Evolutionary conservation across 108 stramenopile species (phyloP), one percentile per base, ranked within the genome.

Genomic region (Nitzschia inconspicua): DNA sequence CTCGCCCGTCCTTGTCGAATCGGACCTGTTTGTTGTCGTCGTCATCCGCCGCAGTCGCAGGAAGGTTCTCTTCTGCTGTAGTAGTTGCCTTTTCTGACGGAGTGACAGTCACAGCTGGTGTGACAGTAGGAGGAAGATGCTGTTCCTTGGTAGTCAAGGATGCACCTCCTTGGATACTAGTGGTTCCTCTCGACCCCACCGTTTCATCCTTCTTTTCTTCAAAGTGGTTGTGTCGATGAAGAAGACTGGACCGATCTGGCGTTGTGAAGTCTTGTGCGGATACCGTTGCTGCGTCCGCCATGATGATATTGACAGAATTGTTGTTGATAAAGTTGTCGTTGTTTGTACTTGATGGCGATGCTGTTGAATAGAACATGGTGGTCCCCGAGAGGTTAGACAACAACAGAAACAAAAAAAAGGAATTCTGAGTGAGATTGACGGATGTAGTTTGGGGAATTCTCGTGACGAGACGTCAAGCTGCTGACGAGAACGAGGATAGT

Each of bases 211-310:
- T 61, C 43, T 61, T 62, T 40, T 61, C 60, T 52, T 70, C 68
- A 1, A 46, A 18, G 14, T 10, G 13, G 10, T 47, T 47, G 10
- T 47, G 46, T 10, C 16, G 37, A 39, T 14, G 37, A 39, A 14
- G 37, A 39, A 14, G 37, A 39, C n/a, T 50, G 13, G 36, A 18
- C 50, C 68, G 49, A 56, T 70, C 68, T 0, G 68, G 68, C 8
- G 68, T 70, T n/a, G 29, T 44, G 26, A 70, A 70, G 39, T 70
- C 68, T 32, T 70, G 53, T 54, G 23, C 53, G 13, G 53, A 34
- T 16, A 36, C 37, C 0, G 30, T 35, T 39, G n/a, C 37, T 1
- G 37, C 37, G 20, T 7, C 28, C 5, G 50, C 4, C 37, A 18
- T 13, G 9, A 35, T 9, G 34, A 32, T 54, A n/a, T 32, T 54